Conservation (phyloP, 208 protist genomes). For the Leishmania turanica region DNA sequence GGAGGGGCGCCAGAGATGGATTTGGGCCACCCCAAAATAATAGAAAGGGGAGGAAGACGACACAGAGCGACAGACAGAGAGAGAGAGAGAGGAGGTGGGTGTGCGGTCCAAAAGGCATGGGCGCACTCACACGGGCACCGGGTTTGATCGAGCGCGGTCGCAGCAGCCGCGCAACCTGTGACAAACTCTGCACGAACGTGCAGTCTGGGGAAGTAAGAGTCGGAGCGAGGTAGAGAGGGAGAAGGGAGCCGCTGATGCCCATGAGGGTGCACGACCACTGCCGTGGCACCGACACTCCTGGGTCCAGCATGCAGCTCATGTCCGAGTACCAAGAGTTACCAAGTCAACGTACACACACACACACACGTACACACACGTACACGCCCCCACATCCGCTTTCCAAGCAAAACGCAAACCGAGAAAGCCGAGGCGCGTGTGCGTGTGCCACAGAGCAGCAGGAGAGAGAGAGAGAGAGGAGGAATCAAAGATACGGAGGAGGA, state of each 20-base stretch:
- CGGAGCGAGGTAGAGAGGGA: neutral
- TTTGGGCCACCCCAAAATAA: neutral
- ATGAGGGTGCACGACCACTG: neutral
- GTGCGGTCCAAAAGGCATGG: neutral
- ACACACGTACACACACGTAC: neutral
- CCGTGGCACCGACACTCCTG: neutral
- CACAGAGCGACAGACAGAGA: neutral
- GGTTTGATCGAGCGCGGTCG: neutral
- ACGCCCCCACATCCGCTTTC: neutral
- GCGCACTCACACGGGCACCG: neutral
- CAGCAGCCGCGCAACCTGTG: neutral
- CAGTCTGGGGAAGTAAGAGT: neutral
- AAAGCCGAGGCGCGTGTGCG: neutral
- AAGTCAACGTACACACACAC: neutral
- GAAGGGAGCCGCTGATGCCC: neutral
- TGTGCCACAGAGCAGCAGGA: neutral
- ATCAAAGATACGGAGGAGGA: neutral
- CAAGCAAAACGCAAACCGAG: neutral
- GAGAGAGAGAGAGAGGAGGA: slow-evolving; percentile 3
- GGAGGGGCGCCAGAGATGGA: neutral
- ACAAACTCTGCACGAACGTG: neutral
- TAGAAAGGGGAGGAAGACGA: neutral
- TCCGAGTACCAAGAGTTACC: too few relatives aligned
- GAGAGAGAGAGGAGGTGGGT: neutral
- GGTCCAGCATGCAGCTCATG: neutral